Evolutionary conservation across 1,284 basidiomycete species (phyloP), one percentile per base, ranked within the genome.

Genomic region (Phylloboletellus chloephorus): DNA sequence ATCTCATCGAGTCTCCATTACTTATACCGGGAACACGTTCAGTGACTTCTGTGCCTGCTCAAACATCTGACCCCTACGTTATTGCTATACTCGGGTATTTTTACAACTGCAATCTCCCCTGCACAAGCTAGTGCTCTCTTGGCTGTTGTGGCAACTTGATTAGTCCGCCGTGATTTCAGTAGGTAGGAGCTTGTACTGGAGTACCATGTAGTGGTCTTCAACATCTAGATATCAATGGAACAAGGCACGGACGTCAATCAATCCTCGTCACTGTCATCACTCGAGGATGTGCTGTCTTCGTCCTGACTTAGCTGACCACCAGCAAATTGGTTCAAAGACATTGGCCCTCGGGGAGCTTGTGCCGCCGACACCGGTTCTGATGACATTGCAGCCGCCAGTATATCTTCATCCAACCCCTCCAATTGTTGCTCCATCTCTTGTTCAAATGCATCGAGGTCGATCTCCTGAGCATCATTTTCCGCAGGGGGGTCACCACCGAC

Each of bases 221-320:
- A 31, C 20, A 11, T 55, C 41, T 44, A 41, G 15, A 32, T 10
- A 42, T 37, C 30, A 31, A 41, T 34, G 28, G 10, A 39, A 40
- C 31, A 26, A 36, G n/a, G 21, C 11, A 35, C 19, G 11, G 17
- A 20, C n/a, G 31, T 12, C 23, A 29, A 28, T 52, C 49, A 79
- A 51, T 82, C 79, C 34, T 84, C 79, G 49, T 85, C 82, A 53
- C 76, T 82, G 3, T 82, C 79, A 9, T 82, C 82, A 50, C 78
- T 82, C 26, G 73, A 74, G 29, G 74, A 69, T 43, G 69, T 78
- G 41, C 79, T 79, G 38, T 82, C 79, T 25, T 82, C 76, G 26
- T 69, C 69, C 32, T 52, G 65, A 41, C 61, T 66, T 15, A 55
- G 55, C 23, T 57, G 61, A 35, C 65, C 72, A 23, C 64, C 65